Evolutionary conservation across 495 filamentous ascomycete genomes (phyloP), one percentile per base, ranked within the genome.

Genomic region (Sordaria brevicollis): DNA sequence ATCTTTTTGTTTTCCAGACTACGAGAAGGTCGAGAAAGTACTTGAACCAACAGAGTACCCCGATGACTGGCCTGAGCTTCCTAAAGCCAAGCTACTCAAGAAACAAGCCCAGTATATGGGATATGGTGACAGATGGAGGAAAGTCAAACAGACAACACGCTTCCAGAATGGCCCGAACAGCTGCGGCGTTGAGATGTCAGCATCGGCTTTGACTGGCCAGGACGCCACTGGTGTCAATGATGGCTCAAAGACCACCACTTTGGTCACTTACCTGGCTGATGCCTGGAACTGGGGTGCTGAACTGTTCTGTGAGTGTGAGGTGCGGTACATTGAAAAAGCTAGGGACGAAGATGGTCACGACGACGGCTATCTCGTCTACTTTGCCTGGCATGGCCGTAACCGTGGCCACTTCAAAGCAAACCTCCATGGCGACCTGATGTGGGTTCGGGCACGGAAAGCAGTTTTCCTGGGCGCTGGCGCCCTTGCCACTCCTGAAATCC

Each of bases 281-380:
- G 88, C 89, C 29, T 91, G 89, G 90, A 89, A 91, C 75, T 89
- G 88, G 87, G 90, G 88, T 25, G 88, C 89, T 36, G 88, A 92
- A 73, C 86, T 91, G 73, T 92, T 92, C 73, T 91, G 89, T 73
- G 84, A 89, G 72, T 90, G 88, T 69, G 89, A 91, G 76, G 88
- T 91, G 37, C 82, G 87, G 69, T 87, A 90, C 72, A 81, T 92
- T 73, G 85, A 87, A 67, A 83, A 87, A 70, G 79, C 81, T 65
- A 79, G 81, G 11, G 74, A 80, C 7, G 75, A 81, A 34, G 77
- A 79, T 3, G 87, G 89, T n/a, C 73, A 81, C 6, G 76, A 81
- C 36, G 78, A 79, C 3, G 87, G 89, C 15, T 91, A 90, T 73
- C 78, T 88, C 13, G 78, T 91, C 19, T 88, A 87, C 76, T 91